These are phyloP conservation scores for Penicillium verrucosum DNA, from an alignment of 2,329 filamentous ascomycete species.

Conservation along the genomic window DNA sequence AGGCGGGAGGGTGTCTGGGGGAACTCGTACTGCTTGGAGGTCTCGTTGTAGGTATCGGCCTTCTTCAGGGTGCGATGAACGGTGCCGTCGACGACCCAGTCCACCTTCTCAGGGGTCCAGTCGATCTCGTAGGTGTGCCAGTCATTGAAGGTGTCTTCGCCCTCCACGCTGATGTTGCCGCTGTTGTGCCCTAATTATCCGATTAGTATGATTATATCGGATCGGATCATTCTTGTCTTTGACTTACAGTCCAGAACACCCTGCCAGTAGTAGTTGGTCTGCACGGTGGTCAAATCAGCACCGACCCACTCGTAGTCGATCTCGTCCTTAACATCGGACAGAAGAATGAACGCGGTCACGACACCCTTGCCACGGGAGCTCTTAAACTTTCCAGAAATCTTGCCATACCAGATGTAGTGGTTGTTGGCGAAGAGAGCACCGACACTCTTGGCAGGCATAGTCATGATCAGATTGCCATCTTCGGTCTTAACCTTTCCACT, in stretches of 20 bases:
- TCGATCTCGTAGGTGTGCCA: slow-evolving; percentile 90
- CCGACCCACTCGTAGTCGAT: slow-evolving; percentile 97
- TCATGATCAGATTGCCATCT: slow-evolving; percentile 71
- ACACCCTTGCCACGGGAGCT: slow-evolving; percentile 82
- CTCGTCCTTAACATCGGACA: slow-evolving; percentile 95
- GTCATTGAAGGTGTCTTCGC: slow-evolving; percentile 67
- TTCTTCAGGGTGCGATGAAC: slow-evolving; percentile 71
- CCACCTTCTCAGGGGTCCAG: slow-evolving; percentile 83
- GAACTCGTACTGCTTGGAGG: slow-evolving; percentile 75
- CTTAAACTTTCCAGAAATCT: slow-evolving; percentile 79
- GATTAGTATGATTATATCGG: not conserved
- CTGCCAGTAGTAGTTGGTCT: slow-evolving; percentile 98
- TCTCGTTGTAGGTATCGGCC: slow-evolving; percentile 80
- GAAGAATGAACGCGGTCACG: slow-evolving; percentile 93
- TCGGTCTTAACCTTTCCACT: slow-evolving; percentile 67
- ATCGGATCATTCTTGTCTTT: not conserved
- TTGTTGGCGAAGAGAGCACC: slow-evolving; percentile 84
- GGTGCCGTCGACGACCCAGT: slow-evolving; percentile 82
- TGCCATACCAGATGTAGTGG: slow-evolving; percentile 95
- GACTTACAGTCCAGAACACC: slow-evolving; percentile 85
- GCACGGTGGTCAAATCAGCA: slow-evolving; percentile 68
- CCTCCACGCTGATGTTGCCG: slow-evolving; percentile 59
- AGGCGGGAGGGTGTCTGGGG: slow-evolving; percentile 89
- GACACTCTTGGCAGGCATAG: slow-evolving; percentile 80
- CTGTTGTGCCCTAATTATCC: slow-evolving; percentile 40